Conservation (phyloP, 371 early-diverging fungal species). For the Haplosporangium sp. region DNA sequence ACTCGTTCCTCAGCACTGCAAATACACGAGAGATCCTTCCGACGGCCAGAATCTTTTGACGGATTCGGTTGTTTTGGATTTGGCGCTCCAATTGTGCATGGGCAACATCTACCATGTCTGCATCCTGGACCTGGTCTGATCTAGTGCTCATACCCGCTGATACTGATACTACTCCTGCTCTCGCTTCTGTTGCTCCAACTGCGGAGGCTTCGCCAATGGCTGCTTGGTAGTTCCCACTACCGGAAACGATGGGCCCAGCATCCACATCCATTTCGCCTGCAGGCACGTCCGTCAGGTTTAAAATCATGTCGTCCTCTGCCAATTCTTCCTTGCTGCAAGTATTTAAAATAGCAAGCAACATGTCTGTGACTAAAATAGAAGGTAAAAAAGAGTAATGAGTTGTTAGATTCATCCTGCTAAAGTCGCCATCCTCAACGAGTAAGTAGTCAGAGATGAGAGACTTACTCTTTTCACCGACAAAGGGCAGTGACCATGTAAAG, state of each 20-base stretch:
- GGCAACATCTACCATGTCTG: constrained; percentile 2
- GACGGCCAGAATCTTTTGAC: constrained; percentile 93
- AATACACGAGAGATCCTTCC: constrained; percentile 92
- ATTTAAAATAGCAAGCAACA: constrained; percentile 93
- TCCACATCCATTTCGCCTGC: constrained; percentile 26
- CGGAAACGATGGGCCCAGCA: constrained; percentile 6
- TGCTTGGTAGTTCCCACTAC: not conserved
- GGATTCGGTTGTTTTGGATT: constrained; percentile 58
- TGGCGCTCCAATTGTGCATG: constrained; percentile 48
- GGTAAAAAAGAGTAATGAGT: not conserved
- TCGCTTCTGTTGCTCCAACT: no score
- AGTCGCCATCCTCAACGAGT: no score
- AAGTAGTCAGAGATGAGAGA: not conserved
- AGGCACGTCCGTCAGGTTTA: constrained; percentile 22
- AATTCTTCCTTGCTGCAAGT: constrained; percentile 88
- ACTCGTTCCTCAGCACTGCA: constrained; percentile 88
- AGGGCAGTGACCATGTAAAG: constrained; percentile 97
- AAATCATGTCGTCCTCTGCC: constrained; percentile 60
- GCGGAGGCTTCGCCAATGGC: no score
- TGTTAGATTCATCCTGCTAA: not conserved
- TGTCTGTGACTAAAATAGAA: constrained; percentile 84
- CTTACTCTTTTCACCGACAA: constrained; percentile 97
- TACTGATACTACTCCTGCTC: constrained; percentile 1
- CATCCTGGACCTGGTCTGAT: not conserved
- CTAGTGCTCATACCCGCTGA: not conserved